Percentiles rank a stretch among this genome's conserved stretches.
These are phyloP conservation scores for Immersiporthe knoxdaviesiana DNA, from an alignment of 2,329 filamentous ascomycete genomes.

Conservation along the genomic window DNA sequence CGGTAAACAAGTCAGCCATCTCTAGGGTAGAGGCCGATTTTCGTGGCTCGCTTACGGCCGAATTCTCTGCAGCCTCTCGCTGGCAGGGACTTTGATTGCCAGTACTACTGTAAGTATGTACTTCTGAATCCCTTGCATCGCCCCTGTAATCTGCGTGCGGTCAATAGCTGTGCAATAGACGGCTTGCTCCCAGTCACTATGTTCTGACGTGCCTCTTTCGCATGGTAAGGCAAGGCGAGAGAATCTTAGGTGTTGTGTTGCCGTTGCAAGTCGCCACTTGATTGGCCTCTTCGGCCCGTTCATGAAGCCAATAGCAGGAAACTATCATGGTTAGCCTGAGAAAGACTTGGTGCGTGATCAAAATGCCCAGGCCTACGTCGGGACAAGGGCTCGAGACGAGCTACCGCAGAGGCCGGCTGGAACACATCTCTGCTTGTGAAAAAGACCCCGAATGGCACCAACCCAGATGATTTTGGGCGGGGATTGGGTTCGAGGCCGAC, in stretches of 20 bases:
- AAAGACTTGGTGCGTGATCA: not conserved
- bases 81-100: not conserved
- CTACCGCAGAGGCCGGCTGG: not conserved
- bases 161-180: no score
- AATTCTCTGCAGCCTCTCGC: not conserved
- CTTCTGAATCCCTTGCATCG: not conserved
- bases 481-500: not conserved
- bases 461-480: not conserved
- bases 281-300: not conserved
- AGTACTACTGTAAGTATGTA: no score
- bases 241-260: not conserved
- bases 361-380: not conserved
- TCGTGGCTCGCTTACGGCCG: not conserved
- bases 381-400: not conserved
- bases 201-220: no score
- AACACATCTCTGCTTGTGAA: no score
- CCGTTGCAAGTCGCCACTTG: not conserved
- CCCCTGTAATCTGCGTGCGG: not conserved
- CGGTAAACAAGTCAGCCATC: not conserved
- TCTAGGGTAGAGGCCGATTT: not conserved
- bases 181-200: no score
- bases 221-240: not conserved
- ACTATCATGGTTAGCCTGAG: not conserved
- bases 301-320: not conserved
- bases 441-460: no score